phyloP scores from a whole-genome alignment of 768 basidiomycete species.

The Gymnopilus dilepis region DNA sequence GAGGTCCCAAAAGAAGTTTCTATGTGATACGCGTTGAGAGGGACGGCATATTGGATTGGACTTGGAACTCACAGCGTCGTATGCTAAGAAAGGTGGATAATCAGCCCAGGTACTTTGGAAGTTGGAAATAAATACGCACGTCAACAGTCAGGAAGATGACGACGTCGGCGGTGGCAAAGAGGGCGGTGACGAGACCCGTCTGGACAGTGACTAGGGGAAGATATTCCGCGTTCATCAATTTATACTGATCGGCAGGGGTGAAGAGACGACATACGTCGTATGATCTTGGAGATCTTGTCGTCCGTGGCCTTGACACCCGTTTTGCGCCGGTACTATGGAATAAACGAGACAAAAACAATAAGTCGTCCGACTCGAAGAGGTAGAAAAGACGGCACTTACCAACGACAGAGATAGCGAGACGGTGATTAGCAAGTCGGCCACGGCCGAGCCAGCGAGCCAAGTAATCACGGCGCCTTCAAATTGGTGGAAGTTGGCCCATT shows the following conservation, averaged over 20 bases:
- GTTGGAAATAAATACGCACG: slow-evolving; percentile 16
- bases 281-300: slow-evolving; percentile 38
- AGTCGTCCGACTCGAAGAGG: neutral
- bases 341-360: neutral
- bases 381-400: slow-evolving; percentile 35
- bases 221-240: neutral
- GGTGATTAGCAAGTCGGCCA: slow-evolving; percentile 55
- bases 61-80: neutral
- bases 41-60: neutral
- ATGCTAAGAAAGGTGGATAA: neutral
- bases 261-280: slow-evolving; percentile 30
- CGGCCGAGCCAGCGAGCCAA: slow-evolving; percentile 52
- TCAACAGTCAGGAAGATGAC: slow-evolving; percentile 33
- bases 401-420: slow-evolving; percentile 44
- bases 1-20: slow-evolving; percentile 38
- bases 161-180: slow-evolving; percentile 36
- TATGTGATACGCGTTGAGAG: neutral
- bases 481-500: slow-evolving; percentile 7
- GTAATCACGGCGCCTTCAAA: slow-evolving; percentile 33
- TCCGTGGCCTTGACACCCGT: slow-evolving; percentile 43
- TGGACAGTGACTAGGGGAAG: slow-evolving; percentile 31
- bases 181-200: slow-evolving; percentile 34
- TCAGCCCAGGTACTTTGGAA: neutral
- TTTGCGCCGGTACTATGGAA: slow-evolving; percentile 38
- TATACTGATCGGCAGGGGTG: neutral